Conservation (phyloP, 2,329 filamentous ascomycete genomes). For the Fusarium poae region DNA sequence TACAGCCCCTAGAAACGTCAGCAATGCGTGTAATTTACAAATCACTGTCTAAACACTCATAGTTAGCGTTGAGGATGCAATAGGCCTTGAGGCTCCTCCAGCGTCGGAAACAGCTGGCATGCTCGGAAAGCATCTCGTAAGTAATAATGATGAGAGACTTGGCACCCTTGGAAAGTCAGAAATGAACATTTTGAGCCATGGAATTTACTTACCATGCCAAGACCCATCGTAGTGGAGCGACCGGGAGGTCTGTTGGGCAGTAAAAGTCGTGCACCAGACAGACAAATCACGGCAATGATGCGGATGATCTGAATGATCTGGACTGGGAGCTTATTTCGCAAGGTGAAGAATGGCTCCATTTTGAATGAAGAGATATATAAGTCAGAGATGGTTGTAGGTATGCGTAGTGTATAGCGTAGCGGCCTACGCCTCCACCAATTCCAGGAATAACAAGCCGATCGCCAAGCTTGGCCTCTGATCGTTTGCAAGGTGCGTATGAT, state of each 20-base stretch:
- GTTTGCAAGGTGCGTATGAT: background rate
- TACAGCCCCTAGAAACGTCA: too few relatives aligned
- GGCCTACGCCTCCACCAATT: background rate
- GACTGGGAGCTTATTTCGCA: background rate
- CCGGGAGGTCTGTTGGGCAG: background rate
- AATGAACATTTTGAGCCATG: background rate
- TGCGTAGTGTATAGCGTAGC: too few relatives aligned
- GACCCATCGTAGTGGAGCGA: background rate
- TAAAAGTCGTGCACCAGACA: background rate
- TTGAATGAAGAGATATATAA: background rate
- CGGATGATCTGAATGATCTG: background rate
- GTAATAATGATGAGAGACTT: background rate
- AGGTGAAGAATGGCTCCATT: background rate
- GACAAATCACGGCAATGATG: background rate
- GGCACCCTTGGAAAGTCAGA: background rate
- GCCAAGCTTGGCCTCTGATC: background rate
- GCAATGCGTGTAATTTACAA: too few relatives aligned
- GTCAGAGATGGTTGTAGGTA: background rate
- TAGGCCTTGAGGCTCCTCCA: background rate
- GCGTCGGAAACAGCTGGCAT: background rate
- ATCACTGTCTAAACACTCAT: too few relatives aligned
- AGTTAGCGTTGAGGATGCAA: background rate
- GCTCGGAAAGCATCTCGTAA: background rate
- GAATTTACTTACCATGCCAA: background rate
- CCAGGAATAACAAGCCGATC: background rate